Conservation (phyloP, 345 rosid species). For the Eucalyptus curtisii region DNA sequence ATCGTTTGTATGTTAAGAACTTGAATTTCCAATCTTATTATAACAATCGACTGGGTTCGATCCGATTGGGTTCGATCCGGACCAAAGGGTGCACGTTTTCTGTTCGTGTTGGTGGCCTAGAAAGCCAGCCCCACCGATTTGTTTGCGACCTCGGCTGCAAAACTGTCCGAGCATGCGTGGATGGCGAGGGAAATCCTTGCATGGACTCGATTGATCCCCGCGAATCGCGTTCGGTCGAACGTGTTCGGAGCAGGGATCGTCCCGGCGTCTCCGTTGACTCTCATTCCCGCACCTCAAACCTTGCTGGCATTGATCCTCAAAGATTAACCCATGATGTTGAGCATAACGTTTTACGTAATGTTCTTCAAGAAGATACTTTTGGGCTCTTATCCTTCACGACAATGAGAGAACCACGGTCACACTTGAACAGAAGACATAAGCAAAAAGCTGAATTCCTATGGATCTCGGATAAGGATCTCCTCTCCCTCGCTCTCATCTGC, state of each 20-base stretch:
- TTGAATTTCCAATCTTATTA: too few relatives aligned
- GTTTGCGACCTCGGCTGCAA: neutral
- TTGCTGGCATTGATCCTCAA: too few relatives aligned
- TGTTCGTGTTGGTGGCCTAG: neutral
- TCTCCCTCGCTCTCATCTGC: neutral
- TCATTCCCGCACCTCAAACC: neutral
- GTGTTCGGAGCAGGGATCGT: neutral
- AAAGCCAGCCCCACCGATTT: neutral
- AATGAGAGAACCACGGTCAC: neutral
- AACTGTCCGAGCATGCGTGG: neutral
- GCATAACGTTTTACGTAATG: too few relatives aligned
- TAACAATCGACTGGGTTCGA: too few relatives aligned
- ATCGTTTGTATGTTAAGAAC: too few relatives aligned
- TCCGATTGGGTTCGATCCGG: neutral
- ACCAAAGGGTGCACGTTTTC: neutral
- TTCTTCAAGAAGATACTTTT: neutral
- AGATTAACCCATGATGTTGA: neutral
- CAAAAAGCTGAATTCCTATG: neutral
- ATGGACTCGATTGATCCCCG: neutral
- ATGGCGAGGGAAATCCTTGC: neutral
- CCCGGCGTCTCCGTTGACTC: neutral
- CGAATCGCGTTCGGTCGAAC: too few relatives aligned
- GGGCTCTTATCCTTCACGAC: neutral
- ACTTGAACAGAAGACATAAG: neutral
- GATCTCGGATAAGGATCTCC: neutral